These are phyloP conservation scores for Meyerozyma carpophila DNA, from an alignment of 1,139 yeast species.

Conservation along the genomic window DNA sequence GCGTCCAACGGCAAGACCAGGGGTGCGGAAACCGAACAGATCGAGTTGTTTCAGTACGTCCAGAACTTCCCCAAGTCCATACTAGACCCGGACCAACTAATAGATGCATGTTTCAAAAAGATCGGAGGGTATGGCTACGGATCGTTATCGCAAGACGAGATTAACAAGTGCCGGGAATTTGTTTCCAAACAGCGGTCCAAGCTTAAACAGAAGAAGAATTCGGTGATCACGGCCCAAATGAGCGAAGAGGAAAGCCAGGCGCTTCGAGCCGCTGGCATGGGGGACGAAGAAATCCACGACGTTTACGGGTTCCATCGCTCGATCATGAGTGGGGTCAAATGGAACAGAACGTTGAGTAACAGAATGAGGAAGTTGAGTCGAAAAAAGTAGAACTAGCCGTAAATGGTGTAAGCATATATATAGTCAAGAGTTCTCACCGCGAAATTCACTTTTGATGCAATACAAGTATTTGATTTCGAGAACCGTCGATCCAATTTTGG, in stretches of 20 bases:
- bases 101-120: constrained; percentile 72
- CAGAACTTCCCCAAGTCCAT: constrained; percentile 77
- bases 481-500: constrained; percentile 54
- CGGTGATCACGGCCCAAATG: constrained; percentile 27
- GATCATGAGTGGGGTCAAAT: constrained; percentile 50
- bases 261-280: constrained; percentile 16
- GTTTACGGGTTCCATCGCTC: constrained; percentile 47
- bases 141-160: constrained; percentile 74
- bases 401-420: no score
- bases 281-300: constrained; percentile 33
- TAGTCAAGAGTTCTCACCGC: not conserved
- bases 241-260: constrained; percentile 38
- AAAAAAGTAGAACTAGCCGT: constrained; percentile 1
- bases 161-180: constrained; percentile 68
- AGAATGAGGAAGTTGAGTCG: constrained; percentile 40
- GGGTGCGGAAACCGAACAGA: constrained; percentile 51
- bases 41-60: constrained; percentile 81
- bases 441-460: constrained; percentile 16
- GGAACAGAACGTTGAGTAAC: constrained; percentile 52
- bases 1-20: constrained; percentile 10
- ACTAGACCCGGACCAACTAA: constrained; percentile 62
- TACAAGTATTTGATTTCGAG: constrained; percentile 36
- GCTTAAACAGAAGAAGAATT: constrained; percentile 34
- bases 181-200: constrained; percentile 58
- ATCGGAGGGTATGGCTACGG: constrained; percentile 66